phyloP scores from a whole-genome alignment of 306 rosid species.

The Ziziphus jujuba region DNA sequence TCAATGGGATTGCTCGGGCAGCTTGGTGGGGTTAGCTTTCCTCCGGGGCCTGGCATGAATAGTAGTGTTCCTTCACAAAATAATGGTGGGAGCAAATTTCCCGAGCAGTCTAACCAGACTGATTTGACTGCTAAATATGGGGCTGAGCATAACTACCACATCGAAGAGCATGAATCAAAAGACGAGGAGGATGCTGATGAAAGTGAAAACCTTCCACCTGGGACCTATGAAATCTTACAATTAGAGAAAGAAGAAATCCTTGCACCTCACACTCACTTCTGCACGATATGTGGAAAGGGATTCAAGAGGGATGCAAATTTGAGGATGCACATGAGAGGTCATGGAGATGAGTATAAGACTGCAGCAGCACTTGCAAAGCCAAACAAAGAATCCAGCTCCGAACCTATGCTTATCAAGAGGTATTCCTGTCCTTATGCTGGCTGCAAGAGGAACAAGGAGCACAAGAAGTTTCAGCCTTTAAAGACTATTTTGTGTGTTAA shows the following conservation, averaged over 20 bases:
- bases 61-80: conserved; percentile 38
- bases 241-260: conserved; percentile 96
- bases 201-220: conserved; percentile 87
- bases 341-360: conserved; percentile 95
- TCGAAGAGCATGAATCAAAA: conserved; percentile 81
- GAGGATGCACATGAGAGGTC: conserved; percentile 99
- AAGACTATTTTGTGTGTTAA: conserved; percentile 97
- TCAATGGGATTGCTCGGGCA: conserved; percentile 50
- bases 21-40: conserved; percentile 41
- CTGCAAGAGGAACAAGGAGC: conserved; percentile 96
- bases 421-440: conserved; percentile 91
- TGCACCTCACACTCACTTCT: conserved; percentile 97
- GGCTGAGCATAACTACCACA: conserved; percentile 46
- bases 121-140: conserved; percentile 42
- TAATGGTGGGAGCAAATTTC: conserved; percentile 39
- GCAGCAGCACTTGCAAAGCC: conserved; percentile 99
- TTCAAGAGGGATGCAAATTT: conserved; percentile 98
- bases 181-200: conserved; percentile 94
- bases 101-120: conserved; percentile 48
- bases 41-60: conserved; percentile 40
- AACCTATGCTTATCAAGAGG: conserved; percentile 74
- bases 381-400: conserved; percentile 60
- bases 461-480: conserved; percentile 89
- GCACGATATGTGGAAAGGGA: conserved; percentile 96
- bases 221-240: conserved; percentile 91